Evolutionary conservation across 2,329 filamentous ascomycete genomes (phyloP), one percentile per base, ranked within the genome.

Genomic region (Diaporthe batatas): DNA sequence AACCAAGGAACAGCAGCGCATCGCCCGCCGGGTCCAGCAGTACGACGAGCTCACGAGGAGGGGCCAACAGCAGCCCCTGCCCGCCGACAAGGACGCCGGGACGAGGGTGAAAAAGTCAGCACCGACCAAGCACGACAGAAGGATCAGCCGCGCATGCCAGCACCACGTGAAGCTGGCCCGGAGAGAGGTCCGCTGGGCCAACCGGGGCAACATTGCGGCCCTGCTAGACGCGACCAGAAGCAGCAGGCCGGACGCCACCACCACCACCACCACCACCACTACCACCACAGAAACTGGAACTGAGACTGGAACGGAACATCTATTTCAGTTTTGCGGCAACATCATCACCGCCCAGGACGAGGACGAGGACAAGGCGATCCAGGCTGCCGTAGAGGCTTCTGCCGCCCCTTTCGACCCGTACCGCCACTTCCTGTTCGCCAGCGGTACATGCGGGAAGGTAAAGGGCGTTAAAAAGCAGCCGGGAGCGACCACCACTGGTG

Each of bases 1-100:
- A 2, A 59, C 55, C n/a, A 59, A 42, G 6, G 55, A 34, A 34
- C 57, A 59, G 14, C 57, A 29, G 16, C 57, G 57, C 34, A 59
- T 42, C n/a, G 57, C n/a, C 34, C 57, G 57, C n/a, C 57, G 57
- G 36, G 36, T 42, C 34, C 57, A 59, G 34, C n/a, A 8, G 6
- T 12, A 59, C 25, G 36, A 59, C 57, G 57, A 42, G 36, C 14
- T 25, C 36, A 59, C 42, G 34, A 58, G 34, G 34, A 39, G 39
- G 3, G 29, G 29, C 29, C 12, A 39, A 18, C 44, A 47, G 44
- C 44, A 47, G 44, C 44, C 44, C 14, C 12, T 58, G 36, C 29
- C 29, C 29, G 14, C n/a, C n/a, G 18, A 42, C 14, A 25, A 59
- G 18, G 57, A 59, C 11, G 34, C 57, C 0, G 34, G n/a, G n/a